Evolutionary conservation across 2,329 filamentous ascomycete genomes (phyloP).

Genomic region (Myriosclerotinia duriaeana): DNA sequence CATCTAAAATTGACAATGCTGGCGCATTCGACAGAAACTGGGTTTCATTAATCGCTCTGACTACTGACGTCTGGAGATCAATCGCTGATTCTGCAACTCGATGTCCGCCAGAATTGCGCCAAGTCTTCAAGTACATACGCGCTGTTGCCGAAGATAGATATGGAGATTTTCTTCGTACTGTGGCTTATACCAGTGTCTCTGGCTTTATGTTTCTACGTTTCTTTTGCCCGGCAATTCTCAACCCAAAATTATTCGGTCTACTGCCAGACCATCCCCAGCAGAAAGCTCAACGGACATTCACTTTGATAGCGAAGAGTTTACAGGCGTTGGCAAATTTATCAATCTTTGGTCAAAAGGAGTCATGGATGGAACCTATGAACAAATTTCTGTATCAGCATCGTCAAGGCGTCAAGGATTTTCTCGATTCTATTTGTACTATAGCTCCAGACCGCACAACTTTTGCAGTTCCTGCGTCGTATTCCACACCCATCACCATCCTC

Average conservation of each 20-base stretch:
- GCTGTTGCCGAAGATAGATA: conserved; percentile 93
- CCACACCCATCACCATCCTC: conserved; percentile 87
- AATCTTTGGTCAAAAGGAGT: conserved; percentile 88
- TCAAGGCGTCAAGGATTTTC: conserved; percentile 78
- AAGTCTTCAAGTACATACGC: conserved; percentile 86
- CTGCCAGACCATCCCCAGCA: conserved; percentile 78
- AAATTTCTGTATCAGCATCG: conserved; percentile 75
- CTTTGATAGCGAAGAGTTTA: conserved; percentile 86
- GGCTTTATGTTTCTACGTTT: conserved; percentile 93
- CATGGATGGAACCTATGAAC: conserved; percentile 99
- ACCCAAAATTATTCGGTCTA: conserved; percentile 89
- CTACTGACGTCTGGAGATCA: conserved; percentile 80
- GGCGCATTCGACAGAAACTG: conserved; percentile 83
- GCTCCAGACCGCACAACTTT: conserved; percentile 66
- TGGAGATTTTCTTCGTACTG: conserved; percentile 84
- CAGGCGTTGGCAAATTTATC: conserved; percentile 90
- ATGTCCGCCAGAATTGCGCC: conserved; percentile 77
- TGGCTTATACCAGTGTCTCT: conserved; percentile 90
- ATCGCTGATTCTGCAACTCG: conserved; percentile 73
- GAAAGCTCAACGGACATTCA: conserved; percentile 82
- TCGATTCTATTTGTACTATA: conserved; percentile 83
- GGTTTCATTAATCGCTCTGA: conserved; percentile 71
- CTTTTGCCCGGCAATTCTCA: conserved; percentile 93
- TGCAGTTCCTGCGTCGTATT: conserved; percentile 78
- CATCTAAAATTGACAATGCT: conserved; percentile 65